A percentile compares a stretch with the other conserved stretches of the same genome.
phyloP scores from a whole-genome alignment of 768 basidiomycete genomes.

The Boletus rufocinnamomeus region DNA sequence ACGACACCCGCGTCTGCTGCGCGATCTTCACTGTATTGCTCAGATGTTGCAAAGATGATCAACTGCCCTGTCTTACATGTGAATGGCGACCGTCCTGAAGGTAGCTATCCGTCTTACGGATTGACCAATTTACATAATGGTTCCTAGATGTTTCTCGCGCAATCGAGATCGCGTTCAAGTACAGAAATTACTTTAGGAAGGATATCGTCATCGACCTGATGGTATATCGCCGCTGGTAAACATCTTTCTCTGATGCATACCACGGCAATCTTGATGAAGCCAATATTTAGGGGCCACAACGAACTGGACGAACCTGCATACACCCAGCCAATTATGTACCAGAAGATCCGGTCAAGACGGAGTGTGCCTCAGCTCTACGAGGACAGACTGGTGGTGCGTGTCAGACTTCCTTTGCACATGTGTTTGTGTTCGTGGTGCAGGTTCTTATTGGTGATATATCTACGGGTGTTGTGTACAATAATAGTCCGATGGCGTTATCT shows the following conservation, averaged over 20 bases:
- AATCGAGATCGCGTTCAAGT: slow-evolving; percentile 85
- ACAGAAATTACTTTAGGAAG: slow-evolving; percentile 85
- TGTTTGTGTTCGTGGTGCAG: neutral
- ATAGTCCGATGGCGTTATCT: slow-evolving; percentile 43
- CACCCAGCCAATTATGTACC: slow-evolving; percentile 90
- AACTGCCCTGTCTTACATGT: slow-evolving; percentile 89
- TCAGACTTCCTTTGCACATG: neutral
- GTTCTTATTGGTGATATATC: neutral
- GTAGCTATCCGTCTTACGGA: slow-evolving; percentile 29
- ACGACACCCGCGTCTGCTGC: slow-evolving; percentile 86
- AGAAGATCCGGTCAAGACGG: slow-evolving; percentile 73
- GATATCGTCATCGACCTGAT: slow-evolving; percentile 89
- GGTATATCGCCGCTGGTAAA: slow-evolving; percentile 81
- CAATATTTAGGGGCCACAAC: slow-evolving; percentile 69
- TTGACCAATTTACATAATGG: neutral
- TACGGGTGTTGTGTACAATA: neutral
- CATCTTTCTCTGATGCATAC: neutral
- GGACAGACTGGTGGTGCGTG: slow-evolving; percentile 67
- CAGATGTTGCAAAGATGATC: slow-evolving; percentile 88
- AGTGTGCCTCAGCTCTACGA: slow-evolving; percentile 85
- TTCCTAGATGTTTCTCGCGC: slow-evolving; percentile 76
- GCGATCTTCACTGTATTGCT: slow-evolving; percentile 85
- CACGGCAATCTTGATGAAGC: neutral
- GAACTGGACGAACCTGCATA: slow-evolving; percentile 86
- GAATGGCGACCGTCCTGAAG: slow-evolving; percentile 91